Evolutionary conservation across 495 filamentous ascomycete genomes (phyloP), one percentile per base, ranked within the genome.

Genomic region (Cercophora sp.): DNA sequence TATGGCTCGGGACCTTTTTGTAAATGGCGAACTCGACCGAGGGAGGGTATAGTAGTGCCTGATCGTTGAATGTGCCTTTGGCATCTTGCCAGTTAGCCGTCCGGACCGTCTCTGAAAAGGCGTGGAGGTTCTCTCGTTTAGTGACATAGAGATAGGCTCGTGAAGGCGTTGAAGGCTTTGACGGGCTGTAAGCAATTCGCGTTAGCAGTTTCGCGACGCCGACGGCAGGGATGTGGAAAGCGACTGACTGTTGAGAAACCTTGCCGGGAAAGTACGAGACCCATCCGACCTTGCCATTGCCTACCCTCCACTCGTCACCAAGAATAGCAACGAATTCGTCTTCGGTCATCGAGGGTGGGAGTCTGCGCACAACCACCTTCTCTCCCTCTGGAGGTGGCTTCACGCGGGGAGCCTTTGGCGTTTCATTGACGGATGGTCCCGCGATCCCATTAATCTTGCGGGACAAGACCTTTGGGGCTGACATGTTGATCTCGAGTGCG

Each of bases 261-360:
- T 95, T 94, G 58, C 93, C 93, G 23, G 82, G 74, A 55, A 83
- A 82, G 70, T 86, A 98, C 27, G 74, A 68, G 43, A 84, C 72
- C 87, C 87, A 96, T 60, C 94, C 91, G 5, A 91, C 82, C 67
- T 85, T 96, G 9, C 89, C 89, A 20, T 77, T 79, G 15, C 86
- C 85, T 2, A 79, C 52, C 58, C 81, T 89, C 88, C 91, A 96
- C 52, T 90, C 87, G 2, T 87, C 81, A n/a, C 90, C 90, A 37
- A 96, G 62, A 9, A 79, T 73, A 20, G 67, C 67, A 57, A 85
- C 77, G 44, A 96, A 91, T 57, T 98, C 93, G 0, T 74, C 68
- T 58, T 89, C 83, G 2, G 86, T 96, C 55, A 97, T 73, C 1
- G 86, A 86, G 5, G 93, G 94, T 3, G 93, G 88, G 9, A 98